Base-by-base conservation (phyloP, 2,329 filamentous ascomycete species). In the Cercospora sp. region DNA sequence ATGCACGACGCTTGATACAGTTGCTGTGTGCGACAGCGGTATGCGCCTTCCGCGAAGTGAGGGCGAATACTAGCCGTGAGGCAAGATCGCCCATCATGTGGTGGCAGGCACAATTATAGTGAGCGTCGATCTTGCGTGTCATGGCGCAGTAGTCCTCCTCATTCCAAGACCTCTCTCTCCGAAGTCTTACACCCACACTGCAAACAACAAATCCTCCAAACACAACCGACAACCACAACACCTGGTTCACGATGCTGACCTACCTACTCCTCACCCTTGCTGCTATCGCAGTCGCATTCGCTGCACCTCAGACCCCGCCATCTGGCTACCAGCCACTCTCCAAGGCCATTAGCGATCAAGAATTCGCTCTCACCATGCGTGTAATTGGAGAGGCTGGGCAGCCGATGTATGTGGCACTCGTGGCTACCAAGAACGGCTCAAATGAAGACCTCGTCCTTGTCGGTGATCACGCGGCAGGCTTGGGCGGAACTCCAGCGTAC, bases 341-440 rank as follows among this genome's bases (percentile, higher is more conserved):
- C 13, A 37, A 32, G 13, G 21, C 63, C 12, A 60, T 55, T 24
- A 66, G 63, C 51, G 58, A 67, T 28, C 43, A 18, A 10, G 69
- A 71, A 32, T 71, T 71, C 43, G 61, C 57, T 26, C 65, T 69
- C 16, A 26, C 60, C 59, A 66, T 71, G 58, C 63, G 34, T 13
- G 26, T 69, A 51, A 63, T 3, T 21, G 57, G 12, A 16, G 40
- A 30, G 18, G 3, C 16, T 4, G n/a, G 49, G 13, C 13, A 51
- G 5, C n/a, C 26, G 0, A 70, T 37, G 13, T 37, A 49, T 3
- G 63, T 68, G 12, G 69, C 67, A 9, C 64, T 71, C n/a, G 66
- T 67, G 16, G 69, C 64, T 34, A 65, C 69, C 3, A 49, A 63
- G 32, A 69, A 71, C 40, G 69, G 67, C 37, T 65, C 66, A 5